Conservation (phyloP, 495 filamentous ascomycete species). For the Xylaria bambusicola region DNA sequence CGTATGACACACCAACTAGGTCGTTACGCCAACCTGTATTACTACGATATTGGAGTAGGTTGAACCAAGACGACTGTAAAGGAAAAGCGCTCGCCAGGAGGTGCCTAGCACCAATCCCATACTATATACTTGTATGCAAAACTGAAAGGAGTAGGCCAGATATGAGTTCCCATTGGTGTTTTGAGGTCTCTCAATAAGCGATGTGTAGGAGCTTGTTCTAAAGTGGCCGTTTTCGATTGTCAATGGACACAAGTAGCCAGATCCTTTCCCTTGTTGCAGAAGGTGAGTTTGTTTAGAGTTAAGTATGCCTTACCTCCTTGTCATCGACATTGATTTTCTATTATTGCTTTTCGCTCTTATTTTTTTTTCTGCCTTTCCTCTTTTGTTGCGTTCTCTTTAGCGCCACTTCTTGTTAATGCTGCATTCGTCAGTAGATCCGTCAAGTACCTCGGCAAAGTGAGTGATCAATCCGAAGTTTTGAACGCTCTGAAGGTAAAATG, state of each 20-base stretch:
- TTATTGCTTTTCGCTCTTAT: not conserved
- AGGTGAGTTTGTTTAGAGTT: not conserved
- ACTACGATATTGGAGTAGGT: not conserved
- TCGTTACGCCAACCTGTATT: not conserved
- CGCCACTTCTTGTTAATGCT: no score
- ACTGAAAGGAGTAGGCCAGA: slow-evolving; percentile 3
- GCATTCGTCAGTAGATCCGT: no score
- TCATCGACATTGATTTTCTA: not conserved
- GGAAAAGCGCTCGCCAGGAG: not conserved
- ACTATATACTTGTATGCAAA: not conserved
- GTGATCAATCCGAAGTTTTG: no score
- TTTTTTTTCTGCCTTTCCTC: not conserved
- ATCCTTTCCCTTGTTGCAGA: not conserved
- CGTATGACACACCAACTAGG: not conserved
- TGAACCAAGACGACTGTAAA: not conserved
- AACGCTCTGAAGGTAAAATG: no score
- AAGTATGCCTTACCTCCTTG: not conserved
- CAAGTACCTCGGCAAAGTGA: no score
- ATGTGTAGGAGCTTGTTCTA: no score
- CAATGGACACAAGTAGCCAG: not conserved
- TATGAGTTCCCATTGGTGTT: not conserved
- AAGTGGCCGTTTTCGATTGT: no score
- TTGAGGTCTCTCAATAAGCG: not conserved
- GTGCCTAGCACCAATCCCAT: not conserved
- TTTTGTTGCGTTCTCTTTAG: not conserved